Evolutionary conservation across 352 stramenopile genomes (phyloP).

Genomic region (Globisporangium spiculum): DNA sequence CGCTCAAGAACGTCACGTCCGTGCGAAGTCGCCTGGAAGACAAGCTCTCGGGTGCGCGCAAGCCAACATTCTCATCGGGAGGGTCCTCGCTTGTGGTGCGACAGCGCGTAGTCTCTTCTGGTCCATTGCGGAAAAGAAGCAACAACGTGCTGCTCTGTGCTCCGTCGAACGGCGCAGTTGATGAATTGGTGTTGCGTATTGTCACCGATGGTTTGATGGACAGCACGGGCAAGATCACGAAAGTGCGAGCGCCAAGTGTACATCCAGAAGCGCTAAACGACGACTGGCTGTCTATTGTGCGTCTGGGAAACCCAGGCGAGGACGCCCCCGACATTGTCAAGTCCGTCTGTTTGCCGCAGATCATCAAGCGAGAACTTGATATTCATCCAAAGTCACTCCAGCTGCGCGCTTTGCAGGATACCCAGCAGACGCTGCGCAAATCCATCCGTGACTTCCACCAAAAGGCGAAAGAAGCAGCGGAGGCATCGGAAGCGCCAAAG

Average conservation of each 20-base stretch:
- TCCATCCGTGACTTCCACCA: constrained; percentile 78
- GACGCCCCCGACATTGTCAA: constrained; percentile 73
- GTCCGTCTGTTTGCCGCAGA: constrained; percentile 72
- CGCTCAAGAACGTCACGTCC: constrained; percentile 49
- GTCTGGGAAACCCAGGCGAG: constrained; percentile 73
- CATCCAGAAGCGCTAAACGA: constrained; percentile 45
- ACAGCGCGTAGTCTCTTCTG: constrained; percentile 34
- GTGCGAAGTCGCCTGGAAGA: constrained; percentile 64
- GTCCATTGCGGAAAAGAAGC: constrained; percentile 25
- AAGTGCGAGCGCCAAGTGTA: constrained; percentile 68
- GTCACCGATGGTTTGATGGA: constrained; percentile 82
- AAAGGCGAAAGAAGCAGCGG: constrained; percentile 40
- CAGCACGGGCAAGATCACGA: constrained; percentile 37
- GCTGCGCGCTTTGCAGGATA: constrained; percentile 58
- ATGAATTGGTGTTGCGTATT: constrained; percentile 87
- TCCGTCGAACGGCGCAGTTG: constrained; percentile 89
- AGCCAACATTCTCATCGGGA: constrained; percentile 19
- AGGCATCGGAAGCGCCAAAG: constrained; percentile 15
- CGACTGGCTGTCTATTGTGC: constrained; percentile 73
- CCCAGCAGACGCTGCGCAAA: constrained; percentile 52
- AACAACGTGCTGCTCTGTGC: constrained; percentile 85
- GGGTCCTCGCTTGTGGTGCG: constrained; percentile 37
- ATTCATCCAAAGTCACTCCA: constrained; percentile 81
- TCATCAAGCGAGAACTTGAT: constrained; percentile 78
- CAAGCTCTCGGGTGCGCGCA: constrained; percentile 40